A percentile compares a stretch with the other conserved stretches of the same genome.
Conservation (phyloP, 345 rosid genomes). For the Eucalyptus lansdowneana region DNA sequence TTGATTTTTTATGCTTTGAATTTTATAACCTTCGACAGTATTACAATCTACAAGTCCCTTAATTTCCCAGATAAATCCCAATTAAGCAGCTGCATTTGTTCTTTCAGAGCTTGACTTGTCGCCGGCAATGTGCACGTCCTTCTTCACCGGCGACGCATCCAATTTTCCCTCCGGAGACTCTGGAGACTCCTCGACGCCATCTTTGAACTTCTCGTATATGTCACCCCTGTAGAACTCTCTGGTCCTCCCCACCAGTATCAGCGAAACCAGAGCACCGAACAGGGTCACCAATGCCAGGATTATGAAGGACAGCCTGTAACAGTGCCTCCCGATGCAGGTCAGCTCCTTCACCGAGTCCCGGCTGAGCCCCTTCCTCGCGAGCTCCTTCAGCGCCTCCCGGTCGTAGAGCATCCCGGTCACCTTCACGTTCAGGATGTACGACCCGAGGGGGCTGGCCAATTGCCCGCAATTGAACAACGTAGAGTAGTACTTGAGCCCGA, state of each 20-base stretch:
- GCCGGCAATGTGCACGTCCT: neutral
- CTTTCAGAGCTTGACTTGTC: neutral
- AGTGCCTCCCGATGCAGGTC: conserved; percentile 44
- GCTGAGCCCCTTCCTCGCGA: conserved; percentile 25
- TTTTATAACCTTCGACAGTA: neutral
- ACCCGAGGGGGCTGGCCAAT: conserved; percentile 75
- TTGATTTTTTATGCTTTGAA: neutral
- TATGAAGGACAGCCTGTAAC: conserved; percentile 56
- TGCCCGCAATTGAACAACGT: conserved; percentile 85
- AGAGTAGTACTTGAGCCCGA: conserved; percentile 86
- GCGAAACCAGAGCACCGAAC: conserved; percentile 50
- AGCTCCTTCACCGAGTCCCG: conserved; percentile 53
- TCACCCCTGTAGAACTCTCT: conserved; percentile 67
- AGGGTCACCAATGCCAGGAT: conserved; percentile 35
- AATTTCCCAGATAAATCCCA: neutral
- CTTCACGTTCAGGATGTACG: conserved; percentile 66
- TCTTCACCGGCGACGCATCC: neutral
- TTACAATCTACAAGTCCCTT: neutral
- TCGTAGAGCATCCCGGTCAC: conserved; percentile 64
- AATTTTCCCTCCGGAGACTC: neutral
- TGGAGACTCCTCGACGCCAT: neutral
- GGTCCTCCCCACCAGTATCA: conserved; percentile 57
- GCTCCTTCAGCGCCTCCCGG: conserved; percentile 43
- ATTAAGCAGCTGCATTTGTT: neutral
- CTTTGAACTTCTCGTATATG: conserved; percentile 72